These are phyloP conservation scores for Seminavis robusta DNA, from an alignment of 108 stramenopile genomes.

Conservation along the genomic window DNA sequence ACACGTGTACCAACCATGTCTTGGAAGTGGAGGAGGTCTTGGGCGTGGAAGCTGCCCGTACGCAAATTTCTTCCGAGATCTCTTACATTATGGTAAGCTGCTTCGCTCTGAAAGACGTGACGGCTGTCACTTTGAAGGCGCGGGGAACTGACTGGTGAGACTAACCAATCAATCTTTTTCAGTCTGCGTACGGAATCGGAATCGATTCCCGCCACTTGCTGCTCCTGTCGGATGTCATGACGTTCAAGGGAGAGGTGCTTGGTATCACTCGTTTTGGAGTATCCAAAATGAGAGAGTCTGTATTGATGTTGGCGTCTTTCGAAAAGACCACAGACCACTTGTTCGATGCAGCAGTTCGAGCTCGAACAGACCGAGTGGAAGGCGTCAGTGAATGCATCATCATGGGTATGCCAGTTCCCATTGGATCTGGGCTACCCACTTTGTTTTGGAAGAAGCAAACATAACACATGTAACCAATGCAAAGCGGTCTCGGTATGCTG, in stretches of 20 bases:
- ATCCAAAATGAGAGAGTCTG: constrained; percentile 97
- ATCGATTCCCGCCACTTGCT: constrained; percentile 95
- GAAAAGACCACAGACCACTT: constrained; percentile 99
- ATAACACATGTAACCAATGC: no score
- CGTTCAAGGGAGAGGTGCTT: constrained; percentile 97
- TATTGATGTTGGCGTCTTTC: constrained; percentile 98
- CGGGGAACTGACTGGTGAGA: no score
- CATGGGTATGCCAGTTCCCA: constrained; percentile 97
- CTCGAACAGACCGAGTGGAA: constrained; percentile 92
- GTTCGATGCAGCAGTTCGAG: constrained; percentile 98
- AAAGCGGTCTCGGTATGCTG: no score
- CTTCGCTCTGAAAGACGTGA: no score
- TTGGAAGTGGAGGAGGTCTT: constrained; percentile 91
- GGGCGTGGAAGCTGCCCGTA: constrained; percentile 97
- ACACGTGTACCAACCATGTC: constrained; percentile 95
- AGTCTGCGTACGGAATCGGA: constrained; percentile 81
- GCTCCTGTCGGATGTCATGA: constrained; percentile 98
- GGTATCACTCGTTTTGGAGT: constrained; percentile 98
- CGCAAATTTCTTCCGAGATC: constrained; percentile 90
- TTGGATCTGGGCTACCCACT: constrained; percentile 97
- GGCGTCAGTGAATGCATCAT: constrained; percentile 99
- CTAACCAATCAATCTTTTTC: no score
- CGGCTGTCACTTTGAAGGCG: no score
- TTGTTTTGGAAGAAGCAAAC: constrained; percentile 74
- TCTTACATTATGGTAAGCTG: constrained; percentile 90